Percentiles rank a stretch among this genome's conserved stretches.
These are phyloP conservation scores for Trichothecium roseum DNA, from an alignment of 2,329 filamentous ascomycete species.

Conservation along the genomic window DNA sequence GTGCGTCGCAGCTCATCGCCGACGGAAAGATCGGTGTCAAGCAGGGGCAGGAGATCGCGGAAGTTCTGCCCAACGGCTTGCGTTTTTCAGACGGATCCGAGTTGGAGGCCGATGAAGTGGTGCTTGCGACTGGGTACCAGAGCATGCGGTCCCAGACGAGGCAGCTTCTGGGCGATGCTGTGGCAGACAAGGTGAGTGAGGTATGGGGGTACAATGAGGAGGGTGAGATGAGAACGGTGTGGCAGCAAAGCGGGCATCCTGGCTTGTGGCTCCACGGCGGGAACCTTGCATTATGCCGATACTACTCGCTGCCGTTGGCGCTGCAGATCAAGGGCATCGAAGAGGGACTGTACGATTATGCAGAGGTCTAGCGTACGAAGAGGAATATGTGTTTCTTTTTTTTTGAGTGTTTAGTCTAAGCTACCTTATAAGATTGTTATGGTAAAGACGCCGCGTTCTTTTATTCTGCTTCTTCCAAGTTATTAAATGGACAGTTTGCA, in stretches of 20 bases:
- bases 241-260: conserved; percentile 49
- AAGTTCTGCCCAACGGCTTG: conserved; percentile 3
- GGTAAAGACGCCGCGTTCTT: no score
- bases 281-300: conserved; percentile 51
- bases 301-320: conserved; percentile 44
- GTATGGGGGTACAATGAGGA: conserved; percentile 53
- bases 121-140: conserved; percentile 6
- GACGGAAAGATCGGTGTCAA: conserved; percentile 29
- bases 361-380: conserved; percentile 18
- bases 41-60: conserved; percentile 3
- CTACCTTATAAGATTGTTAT: no score
- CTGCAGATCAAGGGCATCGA: conserved; percentile 39
- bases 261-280: conserved; percentile 59
- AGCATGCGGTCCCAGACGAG: conserved; percentile 3
- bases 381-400: no score
- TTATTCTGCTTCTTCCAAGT: no score
- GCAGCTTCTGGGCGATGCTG: conserved; percentile 4
- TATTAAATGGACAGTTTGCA: no score
- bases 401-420: no score
- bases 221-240: conserved; percentile 46
- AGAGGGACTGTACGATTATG: conserved; percentile 22
- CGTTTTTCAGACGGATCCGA: conserved; percentile 4
- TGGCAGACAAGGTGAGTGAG: conserved; percentile 29
- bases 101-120: conserved; percentile 3
- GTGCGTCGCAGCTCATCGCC: conserved; percentile 48